Conservation (phyloP, 441 rosid species). For the Biscutella auriculata region DNA sequence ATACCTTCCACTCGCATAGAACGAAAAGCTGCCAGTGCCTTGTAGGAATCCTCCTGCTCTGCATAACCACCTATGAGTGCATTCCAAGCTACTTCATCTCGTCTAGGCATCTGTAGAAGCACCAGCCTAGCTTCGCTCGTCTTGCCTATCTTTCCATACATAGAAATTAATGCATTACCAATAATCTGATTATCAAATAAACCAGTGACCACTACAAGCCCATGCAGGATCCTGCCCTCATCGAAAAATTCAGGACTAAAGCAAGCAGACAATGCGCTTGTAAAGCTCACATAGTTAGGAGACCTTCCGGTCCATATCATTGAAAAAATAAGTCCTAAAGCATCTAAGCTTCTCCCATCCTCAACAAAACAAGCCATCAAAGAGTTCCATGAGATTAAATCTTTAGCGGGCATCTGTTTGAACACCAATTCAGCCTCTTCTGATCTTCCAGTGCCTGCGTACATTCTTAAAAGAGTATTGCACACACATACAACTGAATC, state of each 20-base stretch:
- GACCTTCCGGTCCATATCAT: slow-evolving; percentile 31
- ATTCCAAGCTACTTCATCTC: slow-evolving; percentile 65
- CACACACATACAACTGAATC: slow-evolving; percentile 37
- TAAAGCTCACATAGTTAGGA: slow-evolving; percentile 54
- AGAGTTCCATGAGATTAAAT: slow-evolving; percentile 72
- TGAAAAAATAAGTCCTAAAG: slow-evolving; percentile 32
- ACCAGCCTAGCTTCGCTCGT: slow-evolving; percentile 43
- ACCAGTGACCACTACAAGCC: slow-evolving; percentile 41
- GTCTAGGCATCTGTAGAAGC: slow-evolving; percentile 35
- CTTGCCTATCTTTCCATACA: slow-evolving; percentile 53
- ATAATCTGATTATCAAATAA: slow-evolving; percentile 44
- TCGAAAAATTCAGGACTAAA: slow-evolving; percentile 30
- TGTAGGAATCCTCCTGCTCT: slow-evolving; percentile 37
- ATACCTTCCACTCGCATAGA: slow-evolving; percentile 47
- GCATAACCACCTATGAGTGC: slow-evolving; percentile 70
- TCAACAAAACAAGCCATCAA: slow-evolving; percentile 49
- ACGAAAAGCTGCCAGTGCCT: slow-evolving; percentile 38
- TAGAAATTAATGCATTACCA: slow-evolving; percentile 55
- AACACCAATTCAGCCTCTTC: slow-evolving; percentile 58
- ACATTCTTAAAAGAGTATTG: slow-evolving; percentile 68
- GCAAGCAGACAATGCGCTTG: slow-evolving; percentile 65
- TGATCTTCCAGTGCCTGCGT: slow-evolving; percentile 45
- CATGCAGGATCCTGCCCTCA: slow-evolving; percentile 60
- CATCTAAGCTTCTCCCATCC: slow-evolving; percentile 45
- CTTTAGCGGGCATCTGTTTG: slow-evolving; percentile 47